phyloP scores from a whole-genome alignment of 176 grass and related monocot species.

The Alopecurus myosuroides region DNA sequence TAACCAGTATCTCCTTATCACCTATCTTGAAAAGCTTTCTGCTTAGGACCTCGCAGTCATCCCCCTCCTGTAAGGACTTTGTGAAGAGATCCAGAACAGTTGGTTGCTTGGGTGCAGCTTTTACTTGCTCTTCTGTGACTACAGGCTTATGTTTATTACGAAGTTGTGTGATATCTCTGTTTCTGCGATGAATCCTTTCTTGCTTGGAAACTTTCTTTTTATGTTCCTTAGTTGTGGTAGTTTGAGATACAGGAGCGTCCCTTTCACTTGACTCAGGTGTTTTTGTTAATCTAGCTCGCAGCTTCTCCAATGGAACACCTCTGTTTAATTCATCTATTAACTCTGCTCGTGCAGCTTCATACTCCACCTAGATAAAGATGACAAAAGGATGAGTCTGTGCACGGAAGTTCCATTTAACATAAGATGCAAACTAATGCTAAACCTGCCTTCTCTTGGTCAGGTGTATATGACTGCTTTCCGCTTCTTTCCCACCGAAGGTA shows the following conservation, averaged over 20 bases:
- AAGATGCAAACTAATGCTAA: neutral
- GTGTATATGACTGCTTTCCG: slow-evolving; percentile 84
- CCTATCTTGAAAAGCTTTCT: slow-evolving; percentile 72
- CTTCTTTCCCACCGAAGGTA: slow-evolving; percentile 97
- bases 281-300: slow-evolving; percentile 76
- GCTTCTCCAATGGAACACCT: slow-evolving; percentile 69
- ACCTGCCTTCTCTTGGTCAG: slow-evolving; percentile 85
- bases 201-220: slow-evolving; percentile 82
- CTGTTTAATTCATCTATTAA: slow-evolving; percentile 71
- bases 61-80: slow-evolving; percentile 46
- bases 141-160: slow-evolving; percentile 62
- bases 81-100: slow-evolving; percentile 68
- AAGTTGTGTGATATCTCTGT: slow-evolving; percentile 60
- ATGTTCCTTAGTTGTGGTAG: slow-evolving; percentile 32
- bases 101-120: slow-evolving; percentile 29
- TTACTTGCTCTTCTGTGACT: slow-evolving; percentile 35
- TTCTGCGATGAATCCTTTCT: slow-evolving; percentile 83
- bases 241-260: slow-evolving; percentile 26
- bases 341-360: slow-evolving; percentile 86
- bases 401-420: slow-evolving; percentile 17
- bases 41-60: slow-evolving; percentile 45
- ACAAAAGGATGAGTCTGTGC: neutral
- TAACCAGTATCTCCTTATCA: slow-evolving; percentile 79
- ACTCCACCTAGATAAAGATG: slow-evolving; percentile 67
- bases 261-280: slow-evolving; percentile 40